Evolutionary conservation across 2,329 filamentous ascomycete species (phyloP).

Genomic region (Apiospora hydei): DNA sequence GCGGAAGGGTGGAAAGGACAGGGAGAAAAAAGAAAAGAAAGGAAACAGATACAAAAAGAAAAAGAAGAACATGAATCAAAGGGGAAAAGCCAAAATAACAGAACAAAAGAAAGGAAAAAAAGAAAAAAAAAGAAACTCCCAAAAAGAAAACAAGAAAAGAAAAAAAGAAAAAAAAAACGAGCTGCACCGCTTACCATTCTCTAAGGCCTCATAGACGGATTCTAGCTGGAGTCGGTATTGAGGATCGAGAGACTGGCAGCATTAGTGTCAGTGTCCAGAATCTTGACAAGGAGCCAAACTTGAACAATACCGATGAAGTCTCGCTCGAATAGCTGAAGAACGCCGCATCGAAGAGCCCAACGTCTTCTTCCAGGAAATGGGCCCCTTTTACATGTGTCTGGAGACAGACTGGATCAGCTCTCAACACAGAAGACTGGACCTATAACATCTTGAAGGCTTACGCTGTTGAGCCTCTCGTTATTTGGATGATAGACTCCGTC

Average conservation of each 20-base stretch:
- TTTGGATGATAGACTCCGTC: conserved; percentile 31
- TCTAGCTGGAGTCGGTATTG: conserved; percentile 43
- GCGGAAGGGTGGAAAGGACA: no score
- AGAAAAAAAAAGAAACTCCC: no score
- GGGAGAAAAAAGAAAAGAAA: no score
- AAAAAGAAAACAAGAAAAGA: no score
- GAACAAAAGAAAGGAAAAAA: no score
- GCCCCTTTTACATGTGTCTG: conserved; percentile 30
- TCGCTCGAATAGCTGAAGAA: conserved; percentile 46
- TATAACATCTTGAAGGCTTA: not conserved
- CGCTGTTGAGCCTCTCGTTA: conserved; percentile 34
- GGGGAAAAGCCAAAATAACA: no score
- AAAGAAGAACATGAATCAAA: no score
- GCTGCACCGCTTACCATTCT: conserved; percentile 44
- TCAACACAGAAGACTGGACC: no score
- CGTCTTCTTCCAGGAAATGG: conserved; percentile 43
- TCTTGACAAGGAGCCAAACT: not conserved
- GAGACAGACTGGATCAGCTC: not conserved
- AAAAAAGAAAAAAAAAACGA: no score
- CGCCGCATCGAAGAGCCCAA: conserved; percentile 43
- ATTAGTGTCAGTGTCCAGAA: not conserved
- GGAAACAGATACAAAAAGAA: no score
- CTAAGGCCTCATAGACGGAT: conserved; percentile 40
- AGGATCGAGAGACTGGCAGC: conserved; percentile 43
- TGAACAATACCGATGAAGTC: conserved; percentile 31